These are phyloP conservation scores for Penicillium coprophilum DNA, from an alignment of 495 filamentous ascomycete species.

Conservation along the genomic window DNA sequence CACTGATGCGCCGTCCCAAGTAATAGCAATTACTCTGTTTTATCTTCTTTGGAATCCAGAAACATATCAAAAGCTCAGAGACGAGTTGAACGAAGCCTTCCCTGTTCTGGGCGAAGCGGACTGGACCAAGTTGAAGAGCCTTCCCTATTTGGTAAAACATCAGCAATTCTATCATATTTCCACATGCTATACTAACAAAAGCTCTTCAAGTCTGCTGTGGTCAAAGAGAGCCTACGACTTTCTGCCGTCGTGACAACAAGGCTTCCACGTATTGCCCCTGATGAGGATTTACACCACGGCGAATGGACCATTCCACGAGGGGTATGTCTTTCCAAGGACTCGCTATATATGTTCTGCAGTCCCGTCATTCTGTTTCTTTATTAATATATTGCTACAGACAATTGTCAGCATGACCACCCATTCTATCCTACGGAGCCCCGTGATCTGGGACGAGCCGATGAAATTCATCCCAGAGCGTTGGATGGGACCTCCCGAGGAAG, in stretches of 20 bases:
- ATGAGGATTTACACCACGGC: neutral
- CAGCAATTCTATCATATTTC: neutral
- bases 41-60: conserved; percentile 30
- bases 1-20: neutral
- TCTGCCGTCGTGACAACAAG: neutral
- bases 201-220: neutral
- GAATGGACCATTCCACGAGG: neutral
- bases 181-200: neutral
- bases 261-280: neutral
- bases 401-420: neutral
- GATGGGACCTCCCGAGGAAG: neutral
- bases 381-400: neutral
- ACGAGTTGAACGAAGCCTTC: conserved; percentile 29
- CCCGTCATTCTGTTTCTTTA: neutral
- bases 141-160: conserved; percentile 45
- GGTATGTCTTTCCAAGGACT: neutral
- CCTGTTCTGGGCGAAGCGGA: conserved; percentile 15
- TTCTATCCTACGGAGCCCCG: neutral
- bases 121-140: conserved; percentile 37
- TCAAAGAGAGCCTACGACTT: neutral
- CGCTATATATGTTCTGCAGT: neutral
- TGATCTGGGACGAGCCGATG: neutral
- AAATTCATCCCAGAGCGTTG: neutral
- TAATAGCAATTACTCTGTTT: conserved; percentile 14
- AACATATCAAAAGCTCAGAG: conserved; percentile 18